phyloP scores from a whole-genome alignment of 140 eudicot genomes.

The Flaveria floridana region DNA sequence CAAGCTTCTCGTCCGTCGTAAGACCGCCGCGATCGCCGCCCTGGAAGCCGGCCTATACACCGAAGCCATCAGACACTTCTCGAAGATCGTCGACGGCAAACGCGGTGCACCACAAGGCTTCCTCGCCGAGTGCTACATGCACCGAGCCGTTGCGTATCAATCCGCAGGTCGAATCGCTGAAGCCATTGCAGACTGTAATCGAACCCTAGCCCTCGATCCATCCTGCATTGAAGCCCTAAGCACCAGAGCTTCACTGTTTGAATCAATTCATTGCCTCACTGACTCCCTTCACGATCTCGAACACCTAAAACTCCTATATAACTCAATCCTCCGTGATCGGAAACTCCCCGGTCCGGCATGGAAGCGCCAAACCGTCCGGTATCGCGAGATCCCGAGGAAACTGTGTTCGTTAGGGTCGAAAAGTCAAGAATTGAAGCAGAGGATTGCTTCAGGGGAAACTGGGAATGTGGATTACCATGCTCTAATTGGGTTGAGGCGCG shows the following conservation, averaged over 20 bases:
- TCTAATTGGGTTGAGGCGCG: constrained; percentile 65
- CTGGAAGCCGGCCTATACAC: constrained; percentile 83
- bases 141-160: constrained; percentile 66
- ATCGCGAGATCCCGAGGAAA: constrained; percentile 82
- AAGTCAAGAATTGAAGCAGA: constrained; percentile 67
- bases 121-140: constrained; percentile 82
- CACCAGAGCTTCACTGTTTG: constrained; percentile 75
- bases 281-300: constrained; percentile 93
- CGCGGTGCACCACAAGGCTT: constrained; percentile 96
- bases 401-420: constrained; percentile 59
- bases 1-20: constrained; percentile 87
- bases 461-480: constrained; percentile 78
- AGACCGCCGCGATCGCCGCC: constrained; percentile 90
- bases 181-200: constrained; percentile 82
- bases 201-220: constrained; percentile 73
- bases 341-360: constrained; percentile 88
- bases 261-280: constrained; percentile 68
- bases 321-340: constrained; percentile 73
- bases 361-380: constrained; percentile 71
- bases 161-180: constrained; percentile 80
- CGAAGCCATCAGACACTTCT: constrained; percentile 88
- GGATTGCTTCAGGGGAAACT: constrained; percentile 81
- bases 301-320: constrained; percentile 74
- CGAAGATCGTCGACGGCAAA: constrained; percentile 88
- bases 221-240: constrained; percentile 70